These are phyloP conservation scores for Lachancea waltii DNA, from an alignment of 805 yeast species.

Conservation along the genomic window DNA sequence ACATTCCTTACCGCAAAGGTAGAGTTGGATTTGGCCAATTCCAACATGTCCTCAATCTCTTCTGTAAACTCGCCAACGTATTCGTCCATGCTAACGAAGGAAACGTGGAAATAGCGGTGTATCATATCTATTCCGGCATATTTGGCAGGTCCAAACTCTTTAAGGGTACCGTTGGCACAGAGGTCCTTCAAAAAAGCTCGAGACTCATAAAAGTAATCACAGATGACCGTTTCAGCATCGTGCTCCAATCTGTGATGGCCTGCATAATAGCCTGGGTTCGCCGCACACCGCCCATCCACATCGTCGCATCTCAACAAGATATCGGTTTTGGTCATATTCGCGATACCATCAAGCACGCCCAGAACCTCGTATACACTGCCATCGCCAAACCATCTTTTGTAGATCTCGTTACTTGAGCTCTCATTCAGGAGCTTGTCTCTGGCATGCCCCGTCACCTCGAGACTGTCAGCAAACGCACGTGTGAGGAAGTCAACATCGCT, in stretches of 20 bases:
- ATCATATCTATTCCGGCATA: slow-evolving; percentile 35
- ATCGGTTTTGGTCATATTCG: slow-evolving; percentile 31
- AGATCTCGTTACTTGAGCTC: slow-evolving; percentile 32
- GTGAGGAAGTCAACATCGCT: slow-evolving; percentile 14
- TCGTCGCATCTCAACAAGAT: slow-evolving; percentile 37
- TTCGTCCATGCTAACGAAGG: slow-evolving; percentile 26
- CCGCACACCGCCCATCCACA: slow-evolving; percentile 33
- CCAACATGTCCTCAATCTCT: slow-evolving; percentile 30
- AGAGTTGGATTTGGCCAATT: slow-evolving; percentile 30
- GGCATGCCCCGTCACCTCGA: slow-evolving; percentile 32
- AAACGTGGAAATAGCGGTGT: slow-evolving; percentile 36
- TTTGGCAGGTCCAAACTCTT: slow-evolving; percentile 22
- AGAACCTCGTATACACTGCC: slow-evolving; percentile 33
- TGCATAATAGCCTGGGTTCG: slow-evolving; percentile 31
- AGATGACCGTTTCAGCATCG: slow-evolving; percentile 35
- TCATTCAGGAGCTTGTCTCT: slow-evolving; percentile 32
- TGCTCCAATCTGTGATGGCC: slow-evolving; percentile 37
- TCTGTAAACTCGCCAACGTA: slow-evolving; percentile 35
- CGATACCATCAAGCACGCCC: slow-evolving; percentile 32
- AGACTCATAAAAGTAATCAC: slow-evolving; percentile 34
- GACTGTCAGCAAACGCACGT: slow-evolving; percentile 30
- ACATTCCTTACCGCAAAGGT: slow-evolving; percentile 34
- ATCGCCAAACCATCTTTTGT: slow-evolving; percentile 35
- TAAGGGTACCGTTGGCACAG: slow-evolving; percentile 34
- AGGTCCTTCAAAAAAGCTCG: slow-evolving; percentile 29